Base-by-base conservation (phyloP, 1,284 basidiomycete genomes). In the Rhodotorula sp. region DNA sequence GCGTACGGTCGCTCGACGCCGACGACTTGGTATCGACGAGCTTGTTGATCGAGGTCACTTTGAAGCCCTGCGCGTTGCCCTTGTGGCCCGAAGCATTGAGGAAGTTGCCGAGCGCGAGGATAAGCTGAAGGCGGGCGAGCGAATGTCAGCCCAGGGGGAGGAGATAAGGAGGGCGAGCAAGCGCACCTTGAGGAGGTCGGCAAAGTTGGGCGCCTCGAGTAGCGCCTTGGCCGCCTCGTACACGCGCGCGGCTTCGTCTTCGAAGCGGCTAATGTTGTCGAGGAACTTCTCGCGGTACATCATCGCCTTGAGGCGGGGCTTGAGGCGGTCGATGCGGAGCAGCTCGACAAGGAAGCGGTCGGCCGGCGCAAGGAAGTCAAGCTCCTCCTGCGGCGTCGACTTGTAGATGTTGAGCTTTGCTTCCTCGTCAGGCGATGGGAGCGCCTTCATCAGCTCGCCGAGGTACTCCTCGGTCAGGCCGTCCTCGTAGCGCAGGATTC, bases 11-110 rank as follows among this genome's bases (percentile, higher is more conserved):
- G 80, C 95, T 90, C 67, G 92, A 86, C n/a, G 62, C 81, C 22
- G 79, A 76, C 5, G 95, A 97, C 83, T 99, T 99, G 6, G 96
- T 99, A 80, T 99, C 97, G 55, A 98, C 96, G 63, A 99, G 86
- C 92, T 94, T 95, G 84, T 99, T 99, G 83, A 99, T 97, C 82
- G 94, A 97, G 82, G 92, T 94, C 71, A 98, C 90, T 80, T 92
- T 90, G 87, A 99, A 99, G 67, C 96, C 96, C 79, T 94, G 97
- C 0, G 97, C 97, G 39, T 95, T 96, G 72, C 96, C 96, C 81
- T 97, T 97, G 79, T 94, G 88, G 73, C 95, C 94, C 55, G 93
- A 92, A 36, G 94, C 94, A 81, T 99, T 99, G 88, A 99, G 94
- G 81, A 94, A 99, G 82, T 99, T 99, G 72, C 96, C 96, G 80